Evolutionary conservation across 768 basidiomycete species (phyloP), one percentile per base, ranked within the genome.

Genomic region (Panus rudis): DNA sequence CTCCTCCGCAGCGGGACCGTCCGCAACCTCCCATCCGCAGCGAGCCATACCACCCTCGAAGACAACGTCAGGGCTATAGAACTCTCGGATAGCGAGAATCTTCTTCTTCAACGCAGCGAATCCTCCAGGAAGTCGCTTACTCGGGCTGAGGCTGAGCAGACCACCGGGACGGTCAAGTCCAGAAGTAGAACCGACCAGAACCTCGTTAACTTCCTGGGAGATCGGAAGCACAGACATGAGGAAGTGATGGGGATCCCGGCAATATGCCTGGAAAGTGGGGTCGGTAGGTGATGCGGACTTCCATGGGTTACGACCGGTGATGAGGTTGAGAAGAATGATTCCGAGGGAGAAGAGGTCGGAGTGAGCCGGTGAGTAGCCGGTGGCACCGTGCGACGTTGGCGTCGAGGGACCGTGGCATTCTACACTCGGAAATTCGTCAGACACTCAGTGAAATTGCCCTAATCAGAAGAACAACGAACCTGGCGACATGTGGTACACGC

Each of bases 331-430:
- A 27, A 99, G 81, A 48, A 99, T 89, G 56, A 99, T 88, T 25
- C 92, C 94, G 33, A 98, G 70, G 6, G 92, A 92, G 94, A 94
- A 99, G 50, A 97, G 76, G 62, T 99, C 94, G 63, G 96, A 94
- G 59, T 77, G 78, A 52, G 79, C 73, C 7, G 93, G 90, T 6
- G 85, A 85, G 65, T 99, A 99, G 4, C 76, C 68, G 43, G 71
- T 73, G 14, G 70, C 72, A 25, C 76, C 74, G 49, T 82, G 76
- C 10, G 10, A 16, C n/a, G 33, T 8, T 14, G 10, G n/a, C 8
- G 21, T 7, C 33, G 33, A 35, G 7, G 33, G 33, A 7, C 86
- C 81, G 57, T 96, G 86, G 60, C 94, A 96, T 62, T 97, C 91
- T 97, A 50, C 47, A 50, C 7, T 56, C n/a, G 7, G 7, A 7